Base-by-base conservation (phyloP, 495 filamentous ascomycete genomes). In the Xylaria curta region DNA sequence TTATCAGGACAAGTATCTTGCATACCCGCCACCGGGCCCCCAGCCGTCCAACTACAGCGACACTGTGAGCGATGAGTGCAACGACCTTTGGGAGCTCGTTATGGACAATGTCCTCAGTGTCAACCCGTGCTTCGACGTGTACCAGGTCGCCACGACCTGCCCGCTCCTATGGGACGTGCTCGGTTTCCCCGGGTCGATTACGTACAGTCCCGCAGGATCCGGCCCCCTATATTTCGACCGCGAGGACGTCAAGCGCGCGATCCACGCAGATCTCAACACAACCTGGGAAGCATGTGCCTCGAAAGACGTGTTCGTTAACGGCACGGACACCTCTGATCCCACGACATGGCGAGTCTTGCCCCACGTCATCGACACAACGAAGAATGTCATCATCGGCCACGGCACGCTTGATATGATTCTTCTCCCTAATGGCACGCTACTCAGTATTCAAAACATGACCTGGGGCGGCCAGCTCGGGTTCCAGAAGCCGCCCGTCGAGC, bases 121-220 rank as follows among this genome's bases (percentile, higher is more conserved):
- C 49, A 97, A 97, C 83, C 93, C 93, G 0, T 96, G 93, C 82
- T 95, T 93, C 84, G 89, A 93, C 82, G 84, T 92, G 28, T 95
- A 94, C 80, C 89, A 93, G 70, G 86, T 97, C 33, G 88, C 89
- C 17, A 90, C 89, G 44, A 92, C 89, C 21, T 97, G 93, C 78
- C 93, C 93, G 0, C 81, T 91, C 26, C 85, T 91, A 0, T 94
- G 87, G 86, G 89, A 92, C 71, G 87, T 91, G 0, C 89, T 95
- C 68, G 93, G 92, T 31, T 94, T 93, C 78, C 87, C 91, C 0
- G 91, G 89, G 12, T 81, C 83, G 19, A 21, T 84, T 62, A 66
- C 71, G 3, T 88, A 87, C 67, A 74, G 85, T 2, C 89, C 89
- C 0, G 83, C 75, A 8, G 89, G 90, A 15, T 85, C 88, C 0